Percentiles rank a stretch among this genome's conserved stretches.
Evolutionary conservation across 352 stramenopile species (phyloP).

Genomic region (Phytophthora citricola): DNA sequence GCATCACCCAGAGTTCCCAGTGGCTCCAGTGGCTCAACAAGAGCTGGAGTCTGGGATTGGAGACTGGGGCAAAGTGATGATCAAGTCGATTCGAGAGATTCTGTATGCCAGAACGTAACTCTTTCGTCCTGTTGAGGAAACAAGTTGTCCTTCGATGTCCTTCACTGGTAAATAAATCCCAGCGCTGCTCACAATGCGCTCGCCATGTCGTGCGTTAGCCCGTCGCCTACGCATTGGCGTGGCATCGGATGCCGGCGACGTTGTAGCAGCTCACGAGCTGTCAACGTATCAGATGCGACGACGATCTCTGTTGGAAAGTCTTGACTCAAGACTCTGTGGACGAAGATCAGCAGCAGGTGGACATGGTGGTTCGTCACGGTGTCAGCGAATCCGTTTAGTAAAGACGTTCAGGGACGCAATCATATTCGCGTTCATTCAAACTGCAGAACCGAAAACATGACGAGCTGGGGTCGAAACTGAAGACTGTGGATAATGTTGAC

Average conservation of each 20-base stretch:
- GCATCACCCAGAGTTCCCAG: constrained; percentile 18
- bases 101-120: constrained; percentile 13
- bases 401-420: constrained; percentile 23
- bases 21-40: constrained; percentile 13
- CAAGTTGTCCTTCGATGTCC: too few species aligned
- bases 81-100: constrained; percentile 30
- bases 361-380: constrained; percentile 17
- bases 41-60: constrained; percentile 26
- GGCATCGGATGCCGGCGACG: constrained; percentile 5
- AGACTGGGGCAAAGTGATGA: constrained; percentile 31
- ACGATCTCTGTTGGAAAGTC: constrained; percentile 27
- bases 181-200: constrained; percentile 10
- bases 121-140: background rate
- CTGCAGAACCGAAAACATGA: background rate
- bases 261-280: constrained; percentile 9
- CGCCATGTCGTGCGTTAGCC: constrained; percentile 8
- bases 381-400: constrained; percentile 34
- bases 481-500: background rate
- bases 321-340: background rate
- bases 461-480: background rate
- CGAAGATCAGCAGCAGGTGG: constrained; percentile 17
- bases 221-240: constrained; percentile 11
- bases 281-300: constrained; percentile 31
- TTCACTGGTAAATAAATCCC: too few species aligned
- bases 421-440: constrained; percentile 16